Base-by-base conservation (phyloP, 2,329 filamentous ascomycete species). In the Claviceps digitariae region DNA sequence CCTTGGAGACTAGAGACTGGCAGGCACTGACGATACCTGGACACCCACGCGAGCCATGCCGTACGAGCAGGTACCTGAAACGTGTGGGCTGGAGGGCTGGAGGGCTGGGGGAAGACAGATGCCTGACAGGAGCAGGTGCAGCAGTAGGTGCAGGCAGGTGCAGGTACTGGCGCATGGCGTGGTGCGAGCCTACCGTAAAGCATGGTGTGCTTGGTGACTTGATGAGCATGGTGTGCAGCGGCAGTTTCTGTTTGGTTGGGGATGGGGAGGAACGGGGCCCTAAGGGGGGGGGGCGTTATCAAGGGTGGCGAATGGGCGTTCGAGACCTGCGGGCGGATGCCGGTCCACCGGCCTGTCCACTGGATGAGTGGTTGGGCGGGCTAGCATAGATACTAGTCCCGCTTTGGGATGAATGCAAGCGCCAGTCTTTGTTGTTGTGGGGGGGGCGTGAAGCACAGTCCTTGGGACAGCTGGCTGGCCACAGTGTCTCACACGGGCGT, bases 211-310 rank as follows among this genome's bases (percentile, higher is more conserved):
- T 29, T 29, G 27, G 27, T 29, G 27, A 29, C 27, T 29, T 29
- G 27, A 8, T 29, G 27, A 29, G 48, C 41, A 25, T 48, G 45
- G 25, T 10, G 21, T 17, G 43, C 43, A 15, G 27, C 61, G 60
- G 61, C 57, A 61, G 55, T 46, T 38, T 38, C 61, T 61, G 62
- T 64, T 65, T 65, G 64, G 64, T 61, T 62, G 63, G 58, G 60
- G 58, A 34, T 52, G 56, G 56, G 43, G 51, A 56, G 55, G 58
- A 27, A 41, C 13, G 48, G 47, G 48, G 48, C 25, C 25, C 34
- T 25, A 8, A 9, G 40, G 51, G 7, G 21, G 50, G 23, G 38
- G 27, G 41, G 40, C 36, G 45, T 41, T 51, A 58, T 51, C 56
- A 43, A 50, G 59, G 53, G 56, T 59, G 61, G 61, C 66, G 61